Evolutionary conservation across 192 early-diverging fungal genomes (phyloP).

Genomic region (Chytriomyces sp.): DNA sequence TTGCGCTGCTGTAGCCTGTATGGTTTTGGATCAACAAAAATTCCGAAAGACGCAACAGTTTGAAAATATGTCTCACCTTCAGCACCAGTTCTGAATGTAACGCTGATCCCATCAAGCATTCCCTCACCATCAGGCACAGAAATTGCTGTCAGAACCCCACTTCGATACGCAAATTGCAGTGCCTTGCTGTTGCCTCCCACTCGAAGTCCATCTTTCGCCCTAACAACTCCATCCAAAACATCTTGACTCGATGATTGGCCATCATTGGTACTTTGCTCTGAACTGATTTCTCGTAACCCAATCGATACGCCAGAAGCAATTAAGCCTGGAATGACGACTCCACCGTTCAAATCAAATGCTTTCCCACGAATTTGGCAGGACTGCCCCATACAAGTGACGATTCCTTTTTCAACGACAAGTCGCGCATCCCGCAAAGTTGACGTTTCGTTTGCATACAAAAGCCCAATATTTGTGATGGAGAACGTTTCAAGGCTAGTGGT

Average conservation of each 20-base stretch:
- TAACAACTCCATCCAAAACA: constrained; percentile 55
- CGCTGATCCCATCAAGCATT: constrained; percentile 63
- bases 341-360: constrained; percentile 58
- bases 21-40: neutral
- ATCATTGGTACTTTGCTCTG: constrained; percentile 65
- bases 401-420: constrained; percentile 61
- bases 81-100: constrained; percentile 68
- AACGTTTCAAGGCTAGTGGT: constrained; percentile 7
- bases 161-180: constrained; percentile 39
- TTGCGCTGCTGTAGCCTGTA: constrained; percentile 43
- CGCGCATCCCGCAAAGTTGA: constrained; percentile 33
- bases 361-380: constrained; percentile 24
- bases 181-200: constrained; percentile 43
- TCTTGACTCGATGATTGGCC: constrained; percentile 49
- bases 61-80: constrained; percentile 32
- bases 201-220: constrained; percentile 55
- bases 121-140: constrained; percentile 57
- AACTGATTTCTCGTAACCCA: constrained; percentile 68
- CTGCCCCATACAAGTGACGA: constrained; percentile 55
- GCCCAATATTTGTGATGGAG: constrained; percentile 52
- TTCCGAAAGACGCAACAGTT: neutral
- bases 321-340: constrained; percentile 64
- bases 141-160: constrained; percentile 63
- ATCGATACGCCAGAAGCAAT: constrained; percentile 55
- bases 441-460: constrained; percentile 40